phyloP scores from a whole-genome alignment of 306 rosid genomes.

The Parietaria judaica region DNA sequence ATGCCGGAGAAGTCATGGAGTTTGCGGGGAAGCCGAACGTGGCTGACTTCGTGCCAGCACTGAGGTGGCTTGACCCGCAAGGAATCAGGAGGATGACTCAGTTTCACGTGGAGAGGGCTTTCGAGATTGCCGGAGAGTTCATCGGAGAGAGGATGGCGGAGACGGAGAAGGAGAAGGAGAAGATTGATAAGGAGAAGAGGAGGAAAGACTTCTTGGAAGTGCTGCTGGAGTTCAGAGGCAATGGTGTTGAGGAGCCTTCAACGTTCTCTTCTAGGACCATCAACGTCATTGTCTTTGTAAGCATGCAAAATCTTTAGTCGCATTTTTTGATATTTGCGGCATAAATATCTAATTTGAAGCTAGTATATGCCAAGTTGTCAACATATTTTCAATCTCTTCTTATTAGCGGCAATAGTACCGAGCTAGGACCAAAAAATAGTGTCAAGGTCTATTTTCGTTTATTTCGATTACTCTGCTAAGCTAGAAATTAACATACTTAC shows the following conservation, averaged over 20 bases:
- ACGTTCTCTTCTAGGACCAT: conserved; percentile 39
- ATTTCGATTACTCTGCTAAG: no score
- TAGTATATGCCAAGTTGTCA: no score
- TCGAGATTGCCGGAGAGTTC: conserved; percentile 61
- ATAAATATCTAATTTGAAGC: no score
- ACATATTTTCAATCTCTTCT: no score
- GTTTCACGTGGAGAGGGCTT: conserved; percentile 55
- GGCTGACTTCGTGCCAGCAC: conserved; percentile 57
- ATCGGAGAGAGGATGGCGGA: conserved; percentile 48
- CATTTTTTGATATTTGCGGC: no score
- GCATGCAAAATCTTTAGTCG: conserved; percentile 7
- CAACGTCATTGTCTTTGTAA: conserved; percentile 55
- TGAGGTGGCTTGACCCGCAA: conserved; percentile 69
- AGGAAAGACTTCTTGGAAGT: conserved; percentile 63
- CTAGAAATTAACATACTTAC: no score
- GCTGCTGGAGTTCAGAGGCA: conserved; percentile 55
- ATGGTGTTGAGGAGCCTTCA: conserved; percentile 26
- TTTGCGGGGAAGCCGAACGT: conserved; percentile 70
- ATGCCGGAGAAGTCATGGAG: conserved; percentile 67
- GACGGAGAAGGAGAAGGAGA: not conserved
- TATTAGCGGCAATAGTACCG: no score
- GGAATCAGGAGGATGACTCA: conserved; percentile 61
- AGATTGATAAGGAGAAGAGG: conserved; percentile 1
- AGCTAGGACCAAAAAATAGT: no score
- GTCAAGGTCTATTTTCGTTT: no score